Evolutionary conservation across 257 asterid species (phyloP).

Genomic region (Nyctanthes arbortristis): DNA sequence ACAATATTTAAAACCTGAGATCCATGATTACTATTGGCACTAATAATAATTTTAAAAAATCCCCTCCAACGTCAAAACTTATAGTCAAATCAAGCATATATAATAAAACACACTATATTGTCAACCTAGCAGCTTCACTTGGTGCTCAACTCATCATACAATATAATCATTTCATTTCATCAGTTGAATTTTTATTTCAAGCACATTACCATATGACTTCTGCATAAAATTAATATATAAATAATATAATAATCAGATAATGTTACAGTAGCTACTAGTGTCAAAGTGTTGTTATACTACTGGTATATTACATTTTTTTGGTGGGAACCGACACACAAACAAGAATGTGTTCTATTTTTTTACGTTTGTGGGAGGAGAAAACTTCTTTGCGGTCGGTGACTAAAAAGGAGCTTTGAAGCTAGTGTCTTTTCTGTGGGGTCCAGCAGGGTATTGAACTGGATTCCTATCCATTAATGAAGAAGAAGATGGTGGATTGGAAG

Average conservation of each 20-base stretch:
- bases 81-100: conserved; percentile 16
- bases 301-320: neutral
- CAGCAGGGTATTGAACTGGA: neutral
- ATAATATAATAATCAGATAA: neutral
- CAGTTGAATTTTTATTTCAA: neutral
- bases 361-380: no score
- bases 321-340: neutral
- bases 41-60: neutral
- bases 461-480: neutral
- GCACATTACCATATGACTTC: neutral
- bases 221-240: neutral
- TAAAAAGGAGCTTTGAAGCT: no score
- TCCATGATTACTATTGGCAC: neutral
- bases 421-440: neutral
- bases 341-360: no score
- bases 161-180: conserved; percentile 14
- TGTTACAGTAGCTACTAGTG: neutral
- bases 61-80: conserved; percentile 16
- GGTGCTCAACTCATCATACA: conserved; percentile 17
- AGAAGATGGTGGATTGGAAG: conserved; percentile 40
- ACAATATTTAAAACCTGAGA: neutral
- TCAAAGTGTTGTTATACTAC: neutral
- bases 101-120: conserved; percentile 1
- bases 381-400: no score
- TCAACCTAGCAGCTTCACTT: neutral